These are phyloP conservation scores for Aspergillus proliferans DNA, from an alignment of 2,329 filamentous ascomycete species.

Conservation along the genomic window DNA sequence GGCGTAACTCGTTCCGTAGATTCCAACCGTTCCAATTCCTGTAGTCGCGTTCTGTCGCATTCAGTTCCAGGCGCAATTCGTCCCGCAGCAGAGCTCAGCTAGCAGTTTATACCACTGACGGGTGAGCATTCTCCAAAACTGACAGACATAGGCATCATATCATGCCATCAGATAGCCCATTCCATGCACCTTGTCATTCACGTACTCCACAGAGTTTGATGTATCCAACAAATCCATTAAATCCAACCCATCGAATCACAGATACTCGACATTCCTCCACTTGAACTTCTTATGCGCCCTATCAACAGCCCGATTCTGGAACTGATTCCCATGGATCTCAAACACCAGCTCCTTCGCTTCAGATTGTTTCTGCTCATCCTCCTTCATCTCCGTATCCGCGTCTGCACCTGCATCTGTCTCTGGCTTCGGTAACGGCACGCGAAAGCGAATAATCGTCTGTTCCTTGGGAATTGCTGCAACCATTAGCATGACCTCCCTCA, in stretches of 20 bases:
- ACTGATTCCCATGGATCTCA: slow-evolving; percentile 81
- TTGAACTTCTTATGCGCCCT: slow-evolving; percentile 90
- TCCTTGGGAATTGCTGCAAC: slow-evolving; percentile 71
- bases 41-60: neutral
- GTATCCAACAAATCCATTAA: neutral
- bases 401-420: slow-evolving; percentile 6
- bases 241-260: slow-evolving; percentile 29
- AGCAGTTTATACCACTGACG: too few species aligned
- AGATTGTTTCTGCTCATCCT: slow-evolving; percentile 7
- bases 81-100: too few species aligned
- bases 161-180: too few species aligned
- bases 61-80: too few species aligned
- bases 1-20: neutral
- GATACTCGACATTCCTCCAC: slow-evolving; percentile 66
- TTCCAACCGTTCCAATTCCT: neutral
- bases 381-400: slow-evolving; percentile 11
- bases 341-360: slow-evolving; percentile 56
- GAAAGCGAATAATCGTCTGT: slow-evolving; percentile 75
- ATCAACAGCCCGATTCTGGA: slow-evolving; percentile 75
- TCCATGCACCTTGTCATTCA: neutral
- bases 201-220: too few species aligned
- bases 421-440: slow-evolving; percentile 49
- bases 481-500: neutral
- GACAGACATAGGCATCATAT: too few species aligned
- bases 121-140: too few species aligned